phyloP scores from a whole-genome alignment of 208 protist genomes.

The Plasmodiophora brassicae region DNA sequence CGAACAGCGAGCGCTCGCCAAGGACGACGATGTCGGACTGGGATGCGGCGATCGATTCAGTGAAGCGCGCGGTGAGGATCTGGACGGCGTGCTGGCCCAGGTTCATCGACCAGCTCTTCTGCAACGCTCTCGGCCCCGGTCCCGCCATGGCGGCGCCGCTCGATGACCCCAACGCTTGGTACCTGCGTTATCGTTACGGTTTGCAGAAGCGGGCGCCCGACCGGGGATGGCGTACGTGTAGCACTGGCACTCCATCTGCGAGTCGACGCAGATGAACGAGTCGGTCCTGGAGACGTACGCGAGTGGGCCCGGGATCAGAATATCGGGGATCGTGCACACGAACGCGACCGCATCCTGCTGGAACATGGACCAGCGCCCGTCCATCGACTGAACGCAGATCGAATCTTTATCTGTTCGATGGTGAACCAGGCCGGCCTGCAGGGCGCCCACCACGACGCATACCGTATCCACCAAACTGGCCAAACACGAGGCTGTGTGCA shows the following conservation, averaged over 20 bases:
- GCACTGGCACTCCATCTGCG: neutral
- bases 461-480: slow-evolving; percentile 20
- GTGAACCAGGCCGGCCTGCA: neutral
- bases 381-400: slow-evolving; percentile 28
- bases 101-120: neutral
- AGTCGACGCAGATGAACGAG: neutral
- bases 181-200: neutral
- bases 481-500: neutral
- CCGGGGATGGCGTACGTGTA: neutral
- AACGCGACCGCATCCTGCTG: slow-evolving; percentile 13
- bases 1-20: neutral
- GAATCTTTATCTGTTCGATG: neutral
- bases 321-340: neutral
- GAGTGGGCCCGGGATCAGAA: neutral
- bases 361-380: neutral
- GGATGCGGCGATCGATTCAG: neutral
- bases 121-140: neutral
- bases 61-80: neutral
- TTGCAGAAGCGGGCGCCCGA: neutral
- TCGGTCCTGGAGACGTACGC: neutral
- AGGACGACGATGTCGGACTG: slow-evolving; percentile 22
- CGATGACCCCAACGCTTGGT: neutral
- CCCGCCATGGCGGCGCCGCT: neutral
- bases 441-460: neutral
- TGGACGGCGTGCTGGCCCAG: neutral